Percentiles rank a stretch among this genome's conserved stretches.
Evolutionary conservation across 192 early-diverging fungal genomes (phyloP).

Genomic region (Umbelopsis isabellina): DNA sequence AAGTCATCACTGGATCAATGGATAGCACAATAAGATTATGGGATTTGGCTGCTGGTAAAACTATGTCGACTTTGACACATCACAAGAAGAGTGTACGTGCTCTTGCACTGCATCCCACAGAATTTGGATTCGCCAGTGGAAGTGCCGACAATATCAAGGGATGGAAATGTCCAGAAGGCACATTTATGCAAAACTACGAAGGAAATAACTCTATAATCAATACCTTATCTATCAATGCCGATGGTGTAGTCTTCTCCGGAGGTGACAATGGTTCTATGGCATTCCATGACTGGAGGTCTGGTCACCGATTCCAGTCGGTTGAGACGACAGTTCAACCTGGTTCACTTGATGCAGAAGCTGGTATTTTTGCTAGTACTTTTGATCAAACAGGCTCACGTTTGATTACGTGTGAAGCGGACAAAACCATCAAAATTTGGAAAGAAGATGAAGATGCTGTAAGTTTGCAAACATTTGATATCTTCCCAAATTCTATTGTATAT

Average conservation of each 20-base stretch:
- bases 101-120: slow-evolving; percentile 88
- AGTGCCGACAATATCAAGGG: slow-evolving; percentile 94
- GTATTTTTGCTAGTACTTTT: slow-evolving; percentile 94
- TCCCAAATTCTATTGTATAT: not conserved
- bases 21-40: slow-evolving; percentile 93
- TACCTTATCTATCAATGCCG: slow-evolving; percentile 84
- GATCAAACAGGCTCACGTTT: slow-evolving; percentile 93
- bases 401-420: slow-evolving; percentile 98
- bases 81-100: slow-evolving; percentile 98
- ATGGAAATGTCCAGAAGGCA: slow-evolving; percentile 94
- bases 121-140: slow-evolving; percentile 90
- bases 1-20: slow-evolving; percentile 93
- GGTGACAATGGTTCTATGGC: slow-evolving; percentile 97
- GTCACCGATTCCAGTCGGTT: slow-evolving; percentile 91
- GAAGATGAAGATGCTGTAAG: slow-evolving; percentile 80
- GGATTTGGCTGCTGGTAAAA: slow-evolving; percentile 97
- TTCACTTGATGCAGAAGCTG: slow-evolving; percentile 93
- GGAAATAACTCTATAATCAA: slow-evolving; percentile 91
- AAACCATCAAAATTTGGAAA: slow-evolving; percentile 98
- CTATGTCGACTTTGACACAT: slow-evolving; percentile 91
- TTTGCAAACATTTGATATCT: not conserved
- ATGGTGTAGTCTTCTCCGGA: slow-evolving; percentile 94
- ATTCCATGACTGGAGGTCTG: slow-evolving; percentile 97
- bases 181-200: slow-evolving; percentile 94
- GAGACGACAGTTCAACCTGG: slow-evolving; percentile 93